Evolutionary conservation across 306 rosid genomes (phyloP), one percentile per base, ranked within the genome.

Genomic region (Arachis hypogaea): DNA sequence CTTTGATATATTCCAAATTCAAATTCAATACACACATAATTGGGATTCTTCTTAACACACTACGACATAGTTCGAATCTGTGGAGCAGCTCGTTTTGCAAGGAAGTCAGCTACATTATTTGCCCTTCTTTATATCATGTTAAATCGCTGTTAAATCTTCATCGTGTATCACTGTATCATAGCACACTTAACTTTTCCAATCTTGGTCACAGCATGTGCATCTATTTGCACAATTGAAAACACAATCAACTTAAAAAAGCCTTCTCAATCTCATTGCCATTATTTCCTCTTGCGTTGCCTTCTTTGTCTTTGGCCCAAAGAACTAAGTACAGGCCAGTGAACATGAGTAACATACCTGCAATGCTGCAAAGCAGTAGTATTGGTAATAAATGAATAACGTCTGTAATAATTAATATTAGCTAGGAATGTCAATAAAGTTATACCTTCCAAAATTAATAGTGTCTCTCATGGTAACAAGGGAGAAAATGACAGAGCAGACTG

Each of bases 281-380:
- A 75, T 38, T 87, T 41, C 63, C 84, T 60, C 62, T 36, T 36
- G 45, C 40, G 29, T 64, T 67, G 5, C 80, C 88, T 86, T 91
- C 98, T 80, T 88, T 89, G 28, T 90, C 92, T 82, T 91, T 94
- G 3, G 92, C 90, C 97, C 97, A 94, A 5, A 89, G 89, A 83
- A 94, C 96, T 30, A 87, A 78, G 85, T 94, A 94, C 12, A 94
- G 93, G 59, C 97, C 97, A 57, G 56, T 74, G 68, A 94, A 94
- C 96, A 91, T 83, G 66, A 91, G 83, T 60, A 89, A 65, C 95
- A 91, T 91, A 9, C 96, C 96, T 36, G 55, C 89, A 57, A 91
- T 55, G 78, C 97, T 91, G 92, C 85, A 71, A 60, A 73, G 38
- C 38, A 33, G 38, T 33, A 33, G 38, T 0, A 9, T 8, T 45